Conservation (phyloP, 2,329 filamentous ascomycete genomes). For the Fusarium tricinctum region DNA sequence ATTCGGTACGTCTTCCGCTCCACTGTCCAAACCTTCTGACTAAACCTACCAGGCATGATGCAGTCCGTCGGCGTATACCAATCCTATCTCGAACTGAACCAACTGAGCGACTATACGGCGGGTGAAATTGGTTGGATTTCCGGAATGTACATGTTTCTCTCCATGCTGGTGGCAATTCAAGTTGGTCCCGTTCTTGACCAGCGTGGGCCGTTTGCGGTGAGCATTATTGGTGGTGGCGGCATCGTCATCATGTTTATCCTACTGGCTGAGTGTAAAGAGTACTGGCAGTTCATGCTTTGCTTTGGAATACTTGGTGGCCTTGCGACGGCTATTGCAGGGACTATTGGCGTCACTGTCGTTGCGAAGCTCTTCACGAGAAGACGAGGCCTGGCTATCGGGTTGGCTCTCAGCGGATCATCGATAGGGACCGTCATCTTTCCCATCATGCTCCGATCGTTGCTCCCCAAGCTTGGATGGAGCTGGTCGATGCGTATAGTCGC, state of each 20-base stretch:
- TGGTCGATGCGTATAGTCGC: constrained; percentile 17
- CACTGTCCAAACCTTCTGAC: too few species aligned
- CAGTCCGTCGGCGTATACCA: constrained; percentile 24
- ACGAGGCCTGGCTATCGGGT: constrained; percentile 14
- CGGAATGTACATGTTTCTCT: constrained; percentile 20
- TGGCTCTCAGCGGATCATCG: constrained; percentile 8
- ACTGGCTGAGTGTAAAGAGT: constrained; percentile 7
- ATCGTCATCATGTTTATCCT: constrained; percentile 14
- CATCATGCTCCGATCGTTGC: constrained; percentile 16
- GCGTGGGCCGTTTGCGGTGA: constrained; percentile 4
- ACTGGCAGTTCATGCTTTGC: constrained; percentile 22
- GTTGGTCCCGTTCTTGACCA: constrained; percentile 20
- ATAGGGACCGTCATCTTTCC: constrained; percentile 21
- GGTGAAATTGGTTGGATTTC: constrained; percentile 20
- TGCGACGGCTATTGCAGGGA: constrained; percentile 7
- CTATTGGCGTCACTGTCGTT: constrained; percentile 16
- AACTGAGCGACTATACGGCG: constrained; percentile 16
- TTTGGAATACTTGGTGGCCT: constrained; percentile 14
- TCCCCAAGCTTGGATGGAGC: constrained; percentile 7
- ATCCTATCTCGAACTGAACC: constrained; percentile 23
- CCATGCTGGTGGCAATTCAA: constrained; percentile 15
- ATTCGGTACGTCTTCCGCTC: not conserved
- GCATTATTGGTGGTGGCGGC: not conserved
- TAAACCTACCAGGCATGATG: constrained; percentile 16
- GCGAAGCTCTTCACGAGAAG: constrained; percentile 18